Conservation (phyloP, 2,329 filamentous ascomycete species). For the Davidsoniella neocaledoniae region DNA sequence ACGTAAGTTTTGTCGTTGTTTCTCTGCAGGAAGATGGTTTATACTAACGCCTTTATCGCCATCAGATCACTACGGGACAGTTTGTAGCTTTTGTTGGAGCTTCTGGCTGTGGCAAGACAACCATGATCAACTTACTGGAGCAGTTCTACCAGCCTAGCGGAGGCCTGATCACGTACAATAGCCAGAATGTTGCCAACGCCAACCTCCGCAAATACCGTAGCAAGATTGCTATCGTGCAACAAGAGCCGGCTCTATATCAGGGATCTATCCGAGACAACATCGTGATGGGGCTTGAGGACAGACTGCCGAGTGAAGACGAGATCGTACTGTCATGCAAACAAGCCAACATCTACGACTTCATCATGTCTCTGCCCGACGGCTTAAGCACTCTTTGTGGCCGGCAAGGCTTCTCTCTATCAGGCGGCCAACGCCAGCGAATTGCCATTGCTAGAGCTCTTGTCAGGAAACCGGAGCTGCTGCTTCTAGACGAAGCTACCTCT, state of each 20-base stretch:
- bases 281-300: conserved; percentile 24
- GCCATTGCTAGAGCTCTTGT: conserved; percentile 58
- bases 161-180: conserved; percentile 19
- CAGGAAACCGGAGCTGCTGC: conserved; percentile 45
- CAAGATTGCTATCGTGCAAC: conserved; percentile 25
- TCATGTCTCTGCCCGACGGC: conserved; percentile 38
- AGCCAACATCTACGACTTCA: conserved; percentile 39
- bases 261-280: conserved; percentile 41
- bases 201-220: conserved; percentile 20
- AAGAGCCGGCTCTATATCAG: conserved; percentile 27
- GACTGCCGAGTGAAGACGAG: conserved; percentile 19
- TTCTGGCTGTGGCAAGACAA: conserved; percentile 43
- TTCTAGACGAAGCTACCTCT: conserved; percentile 57
- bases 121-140: conserved; percentile 35
- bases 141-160: conserved; percentile 25
- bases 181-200: conserved; percentile 18
- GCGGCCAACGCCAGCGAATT: conserved; percentile 55
- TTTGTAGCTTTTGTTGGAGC: conserved; percentile 40
- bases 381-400: conserved; percentile 49
- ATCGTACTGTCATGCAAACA: conserved; percentile 34
- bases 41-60: no score
- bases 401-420: conserved; percentile 51
- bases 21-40: no score
- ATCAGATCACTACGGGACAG: conserved; percentile 17
- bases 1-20: conserved; percentile 10